Percentiles rank a stretch among this genome's conserved stretches.
Conservation (phyloP, 768 basidiomycete species). For the Mycena filopes region DNA sequence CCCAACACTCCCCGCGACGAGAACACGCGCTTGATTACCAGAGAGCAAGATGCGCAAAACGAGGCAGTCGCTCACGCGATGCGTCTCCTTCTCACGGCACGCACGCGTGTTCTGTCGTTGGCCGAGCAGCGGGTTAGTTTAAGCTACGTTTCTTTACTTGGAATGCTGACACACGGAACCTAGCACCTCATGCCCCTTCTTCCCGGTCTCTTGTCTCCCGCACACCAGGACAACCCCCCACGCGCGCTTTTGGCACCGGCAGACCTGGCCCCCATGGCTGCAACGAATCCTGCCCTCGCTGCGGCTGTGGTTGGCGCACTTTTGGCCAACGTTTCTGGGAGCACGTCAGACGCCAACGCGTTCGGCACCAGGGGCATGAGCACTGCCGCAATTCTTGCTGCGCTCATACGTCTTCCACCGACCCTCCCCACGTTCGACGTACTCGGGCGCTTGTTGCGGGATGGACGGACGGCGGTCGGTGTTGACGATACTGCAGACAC, state of each 20-base stretch:
- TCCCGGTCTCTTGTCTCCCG: conserved; percentile 45
- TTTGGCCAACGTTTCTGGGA: conserved; percentile 38
- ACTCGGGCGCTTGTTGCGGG: conserved; percentile 73
- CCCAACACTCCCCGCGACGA: conserved; percentile 10
- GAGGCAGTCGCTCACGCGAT: conserved; percentile 71
- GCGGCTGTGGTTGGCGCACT: conserved; percentile 56
- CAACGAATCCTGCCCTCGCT: conserved; percentile 75
- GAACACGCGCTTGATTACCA: conserved; percentile 44
- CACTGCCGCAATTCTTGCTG: conserved; percentile 1
- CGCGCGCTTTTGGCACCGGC: conserved; percentile 65
- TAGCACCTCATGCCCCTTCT: conserved; percentile 67
- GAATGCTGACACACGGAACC: conserved; percentile 8
- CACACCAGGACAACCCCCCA: neutral
- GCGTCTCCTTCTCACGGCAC: conserved; percentile 74
- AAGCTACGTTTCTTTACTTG: too few relatives aligned
- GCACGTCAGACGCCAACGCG: neutral
- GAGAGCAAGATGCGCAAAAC: conserved; percentile 66
- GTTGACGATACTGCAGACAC: neutral
- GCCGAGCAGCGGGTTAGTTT: conserved; percentile 74
- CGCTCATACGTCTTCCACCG: conserved; percentile 73
- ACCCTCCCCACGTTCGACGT: conserved; percentile 80
- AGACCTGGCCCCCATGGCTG: conserved; percentile 73
- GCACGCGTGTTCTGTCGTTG: conserved; percentile 77
- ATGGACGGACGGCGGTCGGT: conserved; percentile 37
- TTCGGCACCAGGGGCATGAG: conserved; percentile 29